phyloP scores from a whole-genome alignment of 1,284 basidiomycete genomes.

The Marasmius oreades region DNA sequence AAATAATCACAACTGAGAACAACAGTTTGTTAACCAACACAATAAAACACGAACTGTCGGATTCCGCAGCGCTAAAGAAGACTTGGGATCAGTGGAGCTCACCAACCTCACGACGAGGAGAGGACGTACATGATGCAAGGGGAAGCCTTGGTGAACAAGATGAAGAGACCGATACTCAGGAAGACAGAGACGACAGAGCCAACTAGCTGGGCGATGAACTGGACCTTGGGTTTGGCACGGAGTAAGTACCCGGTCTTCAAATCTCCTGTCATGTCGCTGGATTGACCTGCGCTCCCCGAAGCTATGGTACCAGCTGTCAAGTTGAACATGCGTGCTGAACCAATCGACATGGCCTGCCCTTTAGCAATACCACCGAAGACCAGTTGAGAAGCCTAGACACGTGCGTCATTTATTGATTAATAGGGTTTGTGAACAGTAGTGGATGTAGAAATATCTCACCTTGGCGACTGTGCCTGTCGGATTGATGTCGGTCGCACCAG shows the following conservation, averaged over 20 bases:
- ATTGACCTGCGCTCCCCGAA: conserved; percentile 56
- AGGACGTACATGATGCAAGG: conserved; percentile 58
- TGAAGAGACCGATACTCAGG: conserved; percentile 53
- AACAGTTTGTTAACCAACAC: background rate
- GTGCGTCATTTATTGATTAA: background rate
- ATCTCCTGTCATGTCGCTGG: conserved; percentile 71
- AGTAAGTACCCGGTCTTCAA: conserved; percentile 72
- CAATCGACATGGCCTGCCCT: conserved; percentile 33
- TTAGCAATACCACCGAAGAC: conserved; percentile 60
- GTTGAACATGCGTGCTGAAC: conserved; percentile 50
- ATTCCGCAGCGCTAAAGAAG: conserved; percentile 15
- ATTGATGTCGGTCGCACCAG: conserved; percentile 58
- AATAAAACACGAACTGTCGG: background rate
- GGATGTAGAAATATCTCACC: conserved; percentile 22
- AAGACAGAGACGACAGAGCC: conserved; percentile 58
- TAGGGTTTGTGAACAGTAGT: background rate
- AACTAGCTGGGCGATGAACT: conserved; percentile 61
- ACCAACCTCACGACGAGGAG: background rate
- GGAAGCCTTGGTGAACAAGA: conserved; percentile 61
- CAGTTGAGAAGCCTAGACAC: conserved; percentile 57
- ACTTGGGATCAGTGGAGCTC: conserved; percentile 14
- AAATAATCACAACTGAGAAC: background rate
- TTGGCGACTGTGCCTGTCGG: conserved; percentile 59
- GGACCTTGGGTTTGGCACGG: conserved; percentile 60
- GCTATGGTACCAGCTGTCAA: conserved; percentile 57